These are phyloP conservation scores for Oidiodendron maius DNA, from an alignment of 495 filamentous ascomycete species.

Conservation along the genomic window DNA sequence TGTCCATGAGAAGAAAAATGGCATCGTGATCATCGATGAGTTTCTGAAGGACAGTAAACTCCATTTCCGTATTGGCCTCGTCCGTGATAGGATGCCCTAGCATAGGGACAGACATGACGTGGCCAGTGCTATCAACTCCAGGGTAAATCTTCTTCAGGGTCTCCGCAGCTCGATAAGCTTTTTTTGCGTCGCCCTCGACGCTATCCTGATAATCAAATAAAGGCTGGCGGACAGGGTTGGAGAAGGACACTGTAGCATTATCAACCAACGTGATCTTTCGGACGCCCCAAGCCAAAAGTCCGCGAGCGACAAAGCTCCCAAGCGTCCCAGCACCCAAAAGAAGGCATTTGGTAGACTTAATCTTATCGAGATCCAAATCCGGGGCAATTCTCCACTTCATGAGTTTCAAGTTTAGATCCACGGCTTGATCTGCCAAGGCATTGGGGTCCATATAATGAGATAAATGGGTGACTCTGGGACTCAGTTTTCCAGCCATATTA, in stretches of 20 bases:
- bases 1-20: slow-evolving; percentile 95
- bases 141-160: slow-evolving; percentile 84
- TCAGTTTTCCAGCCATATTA: slow-evolving; percentile 66
- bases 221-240: slow-evolving; percentile 95
- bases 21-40: slow-evolving; percentile 85
- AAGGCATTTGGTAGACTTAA: slow-evolving; percentile 88
- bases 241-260: slow-evolving; percentile 89
- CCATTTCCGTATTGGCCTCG: slow-evolving; percentile 53
- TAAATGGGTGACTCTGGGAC: slow-evolving; percentile 69
- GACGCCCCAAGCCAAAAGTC: slow-evolving; percentile 95
- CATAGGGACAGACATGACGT: slow-evolving; percentile 87
- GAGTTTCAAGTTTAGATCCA: slow-evolving; percentile 93
- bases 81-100: slow-evolving; percentile 82
- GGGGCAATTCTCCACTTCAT: slow-evolving; percentile 98
- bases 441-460: slow-evolving; percentile 87
- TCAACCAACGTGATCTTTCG: slow-evolving; percentile 94
- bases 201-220: slow-evolving; percentile 89
- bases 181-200: slow-evolving; percentile 74
- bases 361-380: slow-evolving; percentile 74
- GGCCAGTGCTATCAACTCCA: slow-evolving; percentile 72
- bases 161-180: slow-evolving; percentile 77
- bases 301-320: slow-evolving; percentile 86
- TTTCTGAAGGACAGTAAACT: slow-evolving; percentile 68
- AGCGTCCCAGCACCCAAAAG: slow-evolving; percentile 93
- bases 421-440: slow-evolving; percentile 86